Conservation (phyloP, 352 stramenopile genomes). For the Phytopythium chamaehyphon region DNA sequence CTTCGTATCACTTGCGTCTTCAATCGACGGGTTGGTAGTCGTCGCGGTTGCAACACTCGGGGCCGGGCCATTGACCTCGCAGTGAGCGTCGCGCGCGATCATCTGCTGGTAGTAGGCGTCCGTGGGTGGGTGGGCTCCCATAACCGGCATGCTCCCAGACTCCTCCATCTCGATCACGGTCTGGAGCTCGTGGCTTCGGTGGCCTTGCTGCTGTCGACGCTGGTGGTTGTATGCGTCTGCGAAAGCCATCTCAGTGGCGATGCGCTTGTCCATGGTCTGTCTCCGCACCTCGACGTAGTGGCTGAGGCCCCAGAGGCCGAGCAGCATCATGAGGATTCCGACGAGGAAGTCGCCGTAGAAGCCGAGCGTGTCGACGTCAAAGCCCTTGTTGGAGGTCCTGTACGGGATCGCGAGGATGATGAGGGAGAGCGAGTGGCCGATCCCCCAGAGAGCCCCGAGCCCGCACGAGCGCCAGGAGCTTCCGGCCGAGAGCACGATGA, state of each 20-base stretch:
- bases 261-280: slow-evolving; percentile 1
- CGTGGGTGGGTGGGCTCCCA: slow-evolving; percentile 12
- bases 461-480: slow-evolving; percentile 62
- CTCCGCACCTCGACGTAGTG: slow-evolving; percentile 37
- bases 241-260: slow-evolving; percentile 3
- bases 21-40: slow-evolving; percentile 1
- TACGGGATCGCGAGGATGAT: slow-evolving; percentile 57
- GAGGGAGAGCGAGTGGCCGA: slow-evolving; percentile 75
- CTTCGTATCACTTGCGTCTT: slow-evolving; percentile 20
- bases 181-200: slow-evolving; percentile 2
- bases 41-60: neutral
- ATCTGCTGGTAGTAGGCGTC: slow-evolving; percentile 27
- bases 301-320: slow-evolving; percentile 36
- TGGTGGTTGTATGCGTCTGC: slow-evolving; percentile 2
- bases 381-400: slow-evolving; percentile 34
- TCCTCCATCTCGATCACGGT: neutral
- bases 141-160: slow-evolving; percentile 7
- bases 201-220: neutral
- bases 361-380: slow-evolving; percentile 36
- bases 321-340: slow-evolving; percentile 50
- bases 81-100: slow-evolving; percentile 19
- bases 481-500: slow-evolving; percentile 73
- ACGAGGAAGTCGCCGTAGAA: slow-evolving; percentile 54
- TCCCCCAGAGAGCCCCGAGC: slow-evolving; percentile 84
- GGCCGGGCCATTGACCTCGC: slow-evolving; percentile 1